Conservation (phyloP, 106 monocot species). For the Allium fistulosum region DNA sequence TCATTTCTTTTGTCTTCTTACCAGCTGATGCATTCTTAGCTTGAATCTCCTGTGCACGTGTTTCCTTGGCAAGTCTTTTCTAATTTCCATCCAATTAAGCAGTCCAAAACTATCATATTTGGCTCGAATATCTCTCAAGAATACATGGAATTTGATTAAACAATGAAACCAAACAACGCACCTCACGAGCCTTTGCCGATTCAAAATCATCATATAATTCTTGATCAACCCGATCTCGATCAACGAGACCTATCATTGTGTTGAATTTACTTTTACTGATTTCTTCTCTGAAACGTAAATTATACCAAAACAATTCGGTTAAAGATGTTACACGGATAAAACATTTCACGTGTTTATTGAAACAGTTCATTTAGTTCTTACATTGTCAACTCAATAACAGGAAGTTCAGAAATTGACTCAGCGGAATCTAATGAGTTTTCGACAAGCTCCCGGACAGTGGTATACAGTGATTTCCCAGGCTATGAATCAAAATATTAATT, state of each 20-base stretch:
- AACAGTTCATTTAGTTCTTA: slow-evolving; percentile 11
- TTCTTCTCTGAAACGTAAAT: slow-evolving; percentile 59
- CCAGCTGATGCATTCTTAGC: slow-evolving; percentile 62
- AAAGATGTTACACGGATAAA: too few relatives aligned
- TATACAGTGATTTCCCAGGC: slow-evolving; percentile 95
- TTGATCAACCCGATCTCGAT: slow-evolving; percentile 81
- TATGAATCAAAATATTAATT: slow-evolving; percentile 11
- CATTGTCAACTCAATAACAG: slow-evolving; percentile 77
- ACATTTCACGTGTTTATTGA: too few relatives aligned
- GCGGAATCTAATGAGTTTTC: slow-evolving; percentile 97
- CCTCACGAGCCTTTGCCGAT: slow-evolving; percentile 92
- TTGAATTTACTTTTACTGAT: slow-evolving; percentile 85
- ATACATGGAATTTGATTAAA: too few relatives aligned
- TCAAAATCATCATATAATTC: slow-evolving; percentile 96
- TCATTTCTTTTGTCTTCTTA: slow-evolving; percentile 73
- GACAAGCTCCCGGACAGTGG: slow-evolving; percentile 86
- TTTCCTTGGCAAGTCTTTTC: slow-evolving; percentile 91
- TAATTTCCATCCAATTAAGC: slow-evolving; percentile 6
- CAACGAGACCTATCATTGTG: slow-evolving; percentile 90
- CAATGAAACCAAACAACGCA: slow-evolving; percentile 9
- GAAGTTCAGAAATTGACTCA: slow-evolving; percentile 89
- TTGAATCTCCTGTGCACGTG: slow-evolving; percentile 75
- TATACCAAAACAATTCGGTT: too few relatives aligned
- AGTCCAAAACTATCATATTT: too few relatives aligned
- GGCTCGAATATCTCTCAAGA: too few relatives aligned